phyloP scores from a whole-genome alignment of 2,329 filamentous ascomycete species.

The Aureobasidium lini region DNA sequence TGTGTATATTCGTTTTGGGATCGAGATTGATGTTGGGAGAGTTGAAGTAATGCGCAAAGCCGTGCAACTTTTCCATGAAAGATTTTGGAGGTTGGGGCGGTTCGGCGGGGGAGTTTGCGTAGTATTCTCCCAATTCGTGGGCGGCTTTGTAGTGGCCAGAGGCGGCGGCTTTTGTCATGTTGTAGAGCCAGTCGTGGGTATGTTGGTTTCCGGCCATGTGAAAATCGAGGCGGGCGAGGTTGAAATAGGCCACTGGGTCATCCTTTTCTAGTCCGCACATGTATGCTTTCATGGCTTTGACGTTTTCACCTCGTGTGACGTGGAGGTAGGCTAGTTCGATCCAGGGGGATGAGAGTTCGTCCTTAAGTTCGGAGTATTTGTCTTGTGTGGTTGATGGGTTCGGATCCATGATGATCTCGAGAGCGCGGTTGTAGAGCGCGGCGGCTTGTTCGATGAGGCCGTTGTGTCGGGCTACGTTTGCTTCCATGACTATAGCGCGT shows the following conservation, averaged over 20 bases:
- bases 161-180: constrained; percentile 39
- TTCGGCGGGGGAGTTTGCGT: constrained; percentile 19
- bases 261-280: constrained; percentile 34
- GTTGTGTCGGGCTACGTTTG: constrained; percentile 10
- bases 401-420: background rate
- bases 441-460: background rate
- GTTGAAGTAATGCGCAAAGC: background rate
- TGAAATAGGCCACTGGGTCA: constrained; percentile 37
- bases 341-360: constrained; percentile 26
- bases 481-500: constrained; percentile 14
- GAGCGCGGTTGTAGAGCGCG: constrained; percentile 10
- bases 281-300: constrained; percentile 23
- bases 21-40: background rate
- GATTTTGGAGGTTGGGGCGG: background rate
- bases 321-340: constrained; percentile 24
- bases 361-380: background rate
- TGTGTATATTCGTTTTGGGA: constrained; percentile 20
- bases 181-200: constrained; percentile 34
- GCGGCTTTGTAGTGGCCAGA: constrained; percentile 33
- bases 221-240: constrained; percentile 25
- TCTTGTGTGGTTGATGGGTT: background rate
- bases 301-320: constrained; percentile 14
- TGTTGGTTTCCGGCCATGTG: constrained; percentile 18
- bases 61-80: background rate
- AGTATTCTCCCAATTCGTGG: constrained; percentile 33